Conservation (phyloP, 202 grass and related monocot genomes). For the Carex arenaria region DNA sequence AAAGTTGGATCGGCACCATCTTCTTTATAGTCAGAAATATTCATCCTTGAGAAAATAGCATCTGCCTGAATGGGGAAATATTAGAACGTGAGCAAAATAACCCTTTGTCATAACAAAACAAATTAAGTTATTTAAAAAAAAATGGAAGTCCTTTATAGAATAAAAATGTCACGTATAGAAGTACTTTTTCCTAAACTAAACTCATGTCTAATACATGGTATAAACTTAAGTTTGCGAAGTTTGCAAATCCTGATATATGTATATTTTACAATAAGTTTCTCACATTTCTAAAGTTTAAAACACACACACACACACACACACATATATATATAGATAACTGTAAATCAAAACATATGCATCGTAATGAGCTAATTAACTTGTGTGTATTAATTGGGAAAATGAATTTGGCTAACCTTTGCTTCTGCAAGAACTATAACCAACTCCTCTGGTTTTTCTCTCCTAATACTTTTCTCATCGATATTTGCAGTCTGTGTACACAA, state of each 20-base stretch:
- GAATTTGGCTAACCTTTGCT: conserved; percentile 54
- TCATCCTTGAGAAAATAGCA: conserved; percentile 78
- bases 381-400: neutral
- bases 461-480: conserved; percentile 90
- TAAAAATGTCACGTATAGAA: neutral
- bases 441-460: conserved; percentile 72
- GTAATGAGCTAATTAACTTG: neutral
- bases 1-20: conserved; percentile 50
- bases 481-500: conserved; percentile 66
- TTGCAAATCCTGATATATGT: neutral
- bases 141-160: neutral
- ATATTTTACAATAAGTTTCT: neutral
- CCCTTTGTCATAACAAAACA: neutral
- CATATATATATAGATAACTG: neutral
- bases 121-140: neutral
- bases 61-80: conserved; percentile 60
- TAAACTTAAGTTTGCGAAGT: neutral
- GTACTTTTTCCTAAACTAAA: neutral
- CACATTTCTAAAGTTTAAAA: neutral
- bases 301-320: too few relatives aligned
- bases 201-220: neutral
- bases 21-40: conserved; percentile 57
- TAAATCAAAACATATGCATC: neutral
- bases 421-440: conserved; percentile 86
- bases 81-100: neutral